Base-by-base conservation (phyloP, 1,284 basidiomycete genomes). In the Rhodotorula sp. region DNA sequence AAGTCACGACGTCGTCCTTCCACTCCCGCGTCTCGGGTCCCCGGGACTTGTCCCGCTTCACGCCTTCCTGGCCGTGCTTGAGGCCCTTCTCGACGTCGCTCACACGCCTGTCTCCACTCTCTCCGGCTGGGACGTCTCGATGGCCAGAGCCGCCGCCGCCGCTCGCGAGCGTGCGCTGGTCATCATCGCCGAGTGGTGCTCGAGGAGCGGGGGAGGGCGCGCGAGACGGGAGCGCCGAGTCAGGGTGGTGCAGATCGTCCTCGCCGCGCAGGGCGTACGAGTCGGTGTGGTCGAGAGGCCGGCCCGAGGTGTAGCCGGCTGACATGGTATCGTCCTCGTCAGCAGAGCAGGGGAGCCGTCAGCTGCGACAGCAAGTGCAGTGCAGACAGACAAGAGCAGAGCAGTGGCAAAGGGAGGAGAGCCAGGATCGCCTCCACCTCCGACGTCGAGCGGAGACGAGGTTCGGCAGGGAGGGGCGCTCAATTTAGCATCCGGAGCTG, bases 1-100 rank as follows among this genome's bases (percentile, higher is more conserved):
- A 66, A 10, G 55, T 42, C 19, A 66, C 64, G 13, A 66, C 42
- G 25, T 55, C 57, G 13, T 42, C 50, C 49, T 58, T 42, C 64
- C 64, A 66, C 41, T 59, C 19, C 41, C 64, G 17, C 34, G 34
- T 45, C 54, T 10, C 13, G 54, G 3, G 41, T 34, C 5, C 23
- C 49, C 49, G 1, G 21, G 23, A n/a, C 49, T 45, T n/a, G 14
- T 19, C 53, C 41, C 34, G 13, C 41, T 17, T 21, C 23, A 5
- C 49, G 10, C 21, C 52, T 13, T 10, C 21, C 34, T 34, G 34
- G 34, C 34, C 34, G 3, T 3, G 34, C 34, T 34, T 34, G 19
- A 41, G 50, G 16, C 60, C 27, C 34, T 46, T 41, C 27, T 41
- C 60, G 17, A 27, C 48, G 3, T 50, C 60, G n/a, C 23, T 19